Evolutionary conservation across 805 yeast genomes (phyloP), one percentile per base, ranked within the genome.

Genomic region (Yueomyces sinensis): DNA sequence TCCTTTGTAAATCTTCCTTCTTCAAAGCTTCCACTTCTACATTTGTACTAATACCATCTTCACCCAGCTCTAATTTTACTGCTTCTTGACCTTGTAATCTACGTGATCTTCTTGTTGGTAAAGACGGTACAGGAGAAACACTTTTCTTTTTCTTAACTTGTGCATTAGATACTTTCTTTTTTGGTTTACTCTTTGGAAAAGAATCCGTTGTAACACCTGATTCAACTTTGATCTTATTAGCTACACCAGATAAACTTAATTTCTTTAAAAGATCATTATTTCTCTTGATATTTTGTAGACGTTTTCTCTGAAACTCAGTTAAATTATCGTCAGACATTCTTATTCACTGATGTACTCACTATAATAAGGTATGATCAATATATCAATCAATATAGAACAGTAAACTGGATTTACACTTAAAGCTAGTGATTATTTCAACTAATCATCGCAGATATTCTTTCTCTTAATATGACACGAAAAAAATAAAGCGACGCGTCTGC

Each of bases 281-380:
- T 33, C 97, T 66, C 42, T 75, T 82, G 39, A 89, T 91, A 50
- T 83, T 84, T 38, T 73, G 82, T 48, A 70, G 76, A 39, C 93
- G 58, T 49, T 74, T 76, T 46, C 63, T 69, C 54, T 82, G 91
- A 49, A 82, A 78, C 25, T 76, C 83, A 2, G 81, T 69, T 22
- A 77, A 37, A 17, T 45, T 52, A 17, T 40, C 41, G 50, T 7
- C n/a, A n/a, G n/a, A n/a, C n/a, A n/a, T n/a, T n/a, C n/a, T n/a
- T n/a, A n/a, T n/a, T n/a, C n/a, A n/a, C n/a, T n/a, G n/a, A n/a
- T n/a, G n/a, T n/a, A n/a, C n/a, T n/a, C n/a, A n/a, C n/a, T n/a
- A n/a, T 22, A 22, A 22, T 7, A 22, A 22, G 11, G 11, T 7
- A 22, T 11, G 11, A 22, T 7, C 24, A 22, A 22, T 22, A 7